Percentiles rank a stretch among this genome's conserved stretches.
Evolutionary conservation across 1,284 basidiomycete species (phyloP).

Genomic region (Ceratobasidium sp.): DNA sequence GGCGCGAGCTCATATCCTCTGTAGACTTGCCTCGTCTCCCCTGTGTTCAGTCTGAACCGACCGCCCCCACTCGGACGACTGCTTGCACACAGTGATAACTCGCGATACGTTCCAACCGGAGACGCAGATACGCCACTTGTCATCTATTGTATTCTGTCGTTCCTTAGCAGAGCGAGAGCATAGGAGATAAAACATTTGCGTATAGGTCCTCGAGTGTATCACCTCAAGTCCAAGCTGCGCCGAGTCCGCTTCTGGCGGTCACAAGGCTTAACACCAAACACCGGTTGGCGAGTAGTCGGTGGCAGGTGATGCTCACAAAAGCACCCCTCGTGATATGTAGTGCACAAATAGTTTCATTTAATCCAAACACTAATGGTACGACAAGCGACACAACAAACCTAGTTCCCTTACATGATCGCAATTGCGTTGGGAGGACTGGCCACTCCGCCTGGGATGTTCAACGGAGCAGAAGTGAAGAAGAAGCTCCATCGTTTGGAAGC

Average conservation of each 20-base stretch:
- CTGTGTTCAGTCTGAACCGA: neutral
- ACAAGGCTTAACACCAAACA: neutral
- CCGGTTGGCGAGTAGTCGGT: too few species aligned
- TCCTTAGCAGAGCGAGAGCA: too few species aligned
- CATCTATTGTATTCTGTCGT: too few species aligned
- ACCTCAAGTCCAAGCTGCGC: conserved; percentile 15
- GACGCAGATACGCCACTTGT: too few species aligned
- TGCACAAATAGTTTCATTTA: neutral
- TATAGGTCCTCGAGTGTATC: neutral
- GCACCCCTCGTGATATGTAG: too few species aligned
- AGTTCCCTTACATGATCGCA: conserved; percentile 50
- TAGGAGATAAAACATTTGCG: neutral
- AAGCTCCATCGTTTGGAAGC: conserved; percentile 54
- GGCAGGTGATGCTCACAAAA: too few species aligned
- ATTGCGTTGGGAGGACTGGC: conserved; percentile 58
- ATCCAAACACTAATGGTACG: neutral
- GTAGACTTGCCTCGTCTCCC: conserved; percentile 13
- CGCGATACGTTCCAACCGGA: neutral
- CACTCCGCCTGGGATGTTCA: conserved; percentile 57
- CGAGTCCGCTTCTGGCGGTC: conserved; percentile 11
- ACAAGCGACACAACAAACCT: neutral
- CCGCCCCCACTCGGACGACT: neutral
- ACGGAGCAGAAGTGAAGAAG: conserved; percentile 55
- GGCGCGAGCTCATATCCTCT: conserved; percentile 16
- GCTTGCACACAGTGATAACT: neutral